Conservation (phyloP, 2,329 filamentous ascomycete species). For the Penicillium sp. region DNA sequence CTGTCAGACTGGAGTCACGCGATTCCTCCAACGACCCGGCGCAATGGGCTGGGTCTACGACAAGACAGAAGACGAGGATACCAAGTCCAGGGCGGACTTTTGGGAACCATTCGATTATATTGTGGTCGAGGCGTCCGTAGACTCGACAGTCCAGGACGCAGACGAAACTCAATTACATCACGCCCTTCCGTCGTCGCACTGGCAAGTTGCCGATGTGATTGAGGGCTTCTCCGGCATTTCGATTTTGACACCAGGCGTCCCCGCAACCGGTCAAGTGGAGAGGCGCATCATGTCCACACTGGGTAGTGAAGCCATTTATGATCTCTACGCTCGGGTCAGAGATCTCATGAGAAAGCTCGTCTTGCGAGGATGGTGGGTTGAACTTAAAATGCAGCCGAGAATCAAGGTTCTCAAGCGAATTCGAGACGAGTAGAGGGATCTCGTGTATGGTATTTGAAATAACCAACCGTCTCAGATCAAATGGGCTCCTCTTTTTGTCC, state of each 20-base stretch:
- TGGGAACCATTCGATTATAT: constrained; percentile 57
- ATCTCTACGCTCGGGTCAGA: constrained; percentile 23
- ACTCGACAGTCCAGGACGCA: constrained; percentile 11
- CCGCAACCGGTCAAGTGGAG: constrained; percentile 23
- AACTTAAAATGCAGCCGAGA: constrained; percentile 49
- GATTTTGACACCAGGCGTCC: constrained; percentile 42
- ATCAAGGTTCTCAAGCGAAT: constrained; percentile 43
- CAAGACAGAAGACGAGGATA: constrained; percentile 50
- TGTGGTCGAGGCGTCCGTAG: constrained; percentile 44
- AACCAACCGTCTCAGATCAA: too few species aligned
- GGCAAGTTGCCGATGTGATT: constrained; percentile 48
- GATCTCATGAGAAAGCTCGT: constrained; percentile 23
- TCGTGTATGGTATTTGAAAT: too few species aligned
- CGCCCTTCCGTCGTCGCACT: constrained; percentile 28
- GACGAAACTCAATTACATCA: constrained; percentile 39
- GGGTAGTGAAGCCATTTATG: constrained; percentile 29
- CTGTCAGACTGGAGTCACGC: constrained; percentile 58
- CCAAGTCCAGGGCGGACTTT: constrained; percentile 47
- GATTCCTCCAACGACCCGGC: constrained; percentile 47
- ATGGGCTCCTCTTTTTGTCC: too few species aligned
- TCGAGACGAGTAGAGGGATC: background rate
- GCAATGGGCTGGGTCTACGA: constrained; percentile 50
- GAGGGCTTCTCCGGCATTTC: constrained; percentile 48
- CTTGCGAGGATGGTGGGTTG: constrained; percentile 51
- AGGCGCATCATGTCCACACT: constrained; percentile 30